Evolutionary conservation across 176 grass and related monocot genomes (phyloP), one percentile per base, ranked within the genome.

Genomic region (Oryza australiensis): DNA sequence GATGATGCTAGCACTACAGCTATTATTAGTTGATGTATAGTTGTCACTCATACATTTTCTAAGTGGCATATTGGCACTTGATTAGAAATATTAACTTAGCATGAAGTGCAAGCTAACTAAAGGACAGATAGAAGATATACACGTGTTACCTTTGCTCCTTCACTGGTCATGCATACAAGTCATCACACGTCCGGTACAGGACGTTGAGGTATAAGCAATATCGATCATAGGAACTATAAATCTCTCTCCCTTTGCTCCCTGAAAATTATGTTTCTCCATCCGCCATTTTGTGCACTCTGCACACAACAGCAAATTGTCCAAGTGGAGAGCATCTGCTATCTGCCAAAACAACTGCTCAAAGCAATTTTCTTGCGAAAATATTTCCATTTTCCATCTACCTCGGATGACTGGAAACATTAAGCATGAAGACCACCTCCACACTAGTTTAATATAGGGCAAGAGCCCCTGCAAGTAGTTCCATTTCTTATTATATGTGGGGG

Each of bases 321-420:
- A 43, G 34, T n/a, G 29, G 53, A 49, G 40, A 70, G 79, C 40
- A 76, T 77, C 72, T 77, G 42, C 55, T 24, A 24, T 60, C 55
- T 24, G n/a, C 18, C 30, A 66, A 51, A 32, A 48, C 68, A 73
- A 48, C 41, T 51, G 51, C 12, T 71, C 73, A 22, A 26, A 57
- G 7, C 16, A 51, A 23, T 71, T 71, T 76, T 71, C 55, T 73
- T 8, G 41, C 5, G 24, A 55, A 78, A 40, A 77, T 32, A 14
- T 64, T 34, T 75, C 27, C 34, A 23, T 77, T 64, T 34, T 75
- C 27, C 34, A 23, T 77, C n/a, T 35, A 38, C 64, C 23, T 71
- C 26, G 66, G 74, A 30, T 73, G 80, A 79, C 68, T 78, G 14
- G 74, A 75, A 65, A 87, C 72, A 23, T n/a, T n/a, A n/a, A n/a